These are phyloP conservation scores for Dothistroma pini DNA, from an alignment of 2,329 filamentous ascomycete species.

Conservation along the genomic window DNA sequence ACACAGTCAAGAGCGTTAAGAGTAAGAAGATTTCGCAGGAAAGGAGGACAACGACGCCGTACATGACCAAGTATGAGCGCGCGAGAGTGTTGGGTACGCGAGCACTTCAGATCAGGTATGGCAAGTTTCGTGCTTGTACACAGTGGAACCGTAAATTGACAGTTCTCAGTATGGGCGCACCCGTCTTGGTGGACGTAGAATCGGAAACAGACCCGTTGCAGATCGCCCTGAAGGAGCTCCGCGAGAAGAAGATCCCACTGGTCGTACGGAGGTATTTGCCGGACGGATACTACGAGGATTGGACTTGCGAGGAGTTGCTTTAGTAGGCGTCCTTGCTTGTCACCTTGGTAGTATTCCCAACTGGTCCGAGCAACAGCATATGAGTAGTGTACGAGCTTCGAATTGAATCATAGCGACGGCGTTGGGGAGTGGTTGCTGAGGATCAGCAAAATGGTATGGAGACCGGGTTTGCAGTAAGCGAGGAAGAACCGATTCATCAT, in stretches of 20 bases:
- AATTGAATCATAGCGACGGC: slow-evolving; percentile 17
- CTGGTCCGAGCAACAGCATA: neutral
- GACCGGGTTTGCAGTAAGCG: neutral
- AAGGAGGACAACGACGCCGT: slow-evolving; percentile 87
- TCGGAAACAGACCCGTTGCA: slow-evolving; percentile 96
- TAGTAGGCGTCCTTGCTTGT: slow-evolving; percentile 30
- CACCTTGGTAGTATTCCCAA: neutral
- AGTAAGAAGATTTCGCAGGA: slow-evolving; percentile 89
- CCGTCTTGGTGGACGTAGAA: slow-evolving; percentile 92
- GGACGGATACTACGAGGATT: slow-evolving; percentile 99
- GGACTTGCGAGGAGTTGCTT: slow-evolving; percentile 95
- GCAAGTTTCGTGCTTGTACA: neutral
- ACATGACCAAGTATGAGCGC: slow-evolving; percentile 99
- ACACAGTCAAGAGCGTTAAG: slow-evolving; percentile 56
- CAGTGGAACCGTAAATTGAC: slow-evolving; percentile 4
- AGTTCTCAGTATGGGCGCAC: slow-evolving; percentile 80
- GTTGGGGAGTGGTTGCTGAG: slow-evolving; percentile 10
- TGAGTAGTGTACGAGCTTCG: neutral
- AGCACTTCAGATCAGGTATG: slow-evolving; percentile 88
- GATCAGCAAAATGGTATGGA: slow-evolving; percentile 2
- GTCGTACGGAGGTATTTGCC: slow-evolving; percentile 94
- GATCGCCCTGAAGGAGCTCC: slow-evolving; percentile 95
- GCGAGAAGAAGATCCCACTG: slow-evolving; percentile 97
- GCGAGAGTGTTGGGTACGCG: slow-evolving; percentile 90
- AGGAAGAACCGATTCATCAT: neutral